A percentile compares a stretch with the other conserved stretches of the same genome.
Evolutionary conservation across 257 asterid species (phyloP).

Genomic region (Solanum virginianum): DNA sequence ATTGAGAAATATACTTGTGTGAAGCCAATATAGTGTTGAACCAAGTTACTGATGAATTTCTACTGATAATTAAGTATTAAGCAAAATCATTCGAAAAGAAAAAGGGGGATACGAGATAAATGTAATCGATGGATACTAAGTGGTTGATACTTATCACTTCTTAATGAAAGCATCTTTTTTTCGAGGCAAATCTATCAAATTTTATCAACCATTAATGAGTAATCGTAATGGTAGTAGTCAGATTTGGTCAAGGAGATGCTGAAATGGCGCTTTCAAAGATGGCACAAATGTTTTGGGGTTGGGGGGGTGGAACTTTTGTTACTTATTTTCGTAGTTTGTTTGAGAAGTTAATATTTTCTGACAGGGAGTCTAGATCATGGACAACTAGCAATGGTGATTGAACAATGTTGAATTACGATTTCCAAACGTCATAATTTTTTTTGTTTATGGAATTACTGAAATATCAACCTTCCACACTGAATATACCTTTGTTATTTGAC

Average conservation of each 20-base stretch:
- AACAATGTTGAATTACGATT: not conserved
- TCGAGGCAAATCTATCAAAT: too few relatives aligned
- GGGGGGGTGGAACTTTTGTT: not conserved
- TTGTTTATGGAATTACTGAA: not conserved
- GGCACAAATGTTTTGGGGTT: too few relatives aligned
- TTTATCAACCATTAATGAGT: too few relatives aligned
- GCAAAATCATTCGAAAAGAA: not conserved
- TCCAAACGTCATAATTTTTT: too few relatives aligned
- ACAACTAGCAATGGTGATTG: not conserved
- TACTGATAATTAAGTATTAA: not conserved
- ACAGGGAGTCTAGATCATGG: not conserved
- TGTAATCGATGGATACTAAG: too few relatives aligned
- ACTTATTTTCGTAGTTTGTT: not conserved
- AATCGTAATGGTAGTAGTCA: too few relatives aligned
- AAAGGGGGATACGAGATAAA: not conserved
- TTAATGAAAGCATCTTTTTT: too few relatives aligned
- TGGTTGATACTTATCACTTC: too few relatives aligned
- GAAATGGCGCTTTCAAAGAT: too few relatives aligned
- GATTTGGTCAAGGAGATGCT: too few relatives aligned
- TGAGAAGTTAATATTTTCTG: not conserved
- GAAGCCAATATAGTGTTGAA: not conserved
- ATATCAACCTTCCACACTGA: not conserved
- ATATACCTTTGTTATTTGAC: not conserved
- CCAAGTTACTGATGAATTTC: not conserved
- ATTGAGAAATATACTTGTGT: not conserved